phyloP scores from a whole-genome alignment of 306 rosid species.

The Lupinus albus region DNA sequence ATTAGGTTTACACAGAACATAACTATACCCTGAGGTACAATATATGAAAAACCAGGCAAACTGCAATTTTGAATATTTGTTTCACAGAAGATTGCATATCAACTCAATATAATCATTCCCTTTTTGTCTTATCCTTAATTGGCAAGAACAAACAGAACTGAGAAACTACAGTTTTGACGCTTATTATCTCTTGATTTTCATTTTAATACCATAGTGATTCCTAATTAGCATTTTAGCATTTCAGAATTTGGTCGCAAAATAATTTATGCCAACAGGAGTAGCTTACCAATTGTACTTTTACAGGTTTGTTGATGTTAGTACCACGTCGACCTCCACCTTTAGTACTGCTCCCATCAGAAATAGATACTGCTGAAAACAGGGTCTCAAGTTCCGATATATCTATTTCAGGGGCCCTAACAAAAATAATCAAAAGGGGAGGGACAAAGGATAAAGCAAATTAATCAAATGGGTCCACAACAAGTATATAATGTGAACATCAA shows the following conservation, averaged over 20 bases:
- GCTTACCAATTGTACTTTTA: constrained; percentile 93
- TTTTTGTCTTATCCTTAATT: constrained; percentile 28
- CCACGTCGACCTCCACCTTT: constrained; percentile 87
- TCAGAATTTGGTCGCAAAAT: constrained; percentile 11
- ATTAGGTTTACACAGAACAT: constrained; percentile 27
- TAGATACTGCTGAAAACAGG: constrained; percentile 89
- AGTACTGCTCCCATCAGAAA: constrained; percentile 64
- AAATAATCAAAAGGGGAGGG: constrained; percentile 25
- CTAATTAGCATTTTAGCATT: constrained; percentile 26
- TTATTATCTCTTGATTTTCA: constrained; percentile 20
- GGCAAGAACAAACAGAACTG: constrained; percentile 13
- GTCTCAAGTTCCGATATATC: constrained; percentile 97
- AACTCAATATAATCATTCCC: constrained; percentile 19
- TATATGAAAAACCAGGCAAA: constrained; percentile 28
- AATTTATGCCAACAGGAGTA: constrained; percentile 25
- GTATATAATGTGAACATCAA: constrained; percentile 17
- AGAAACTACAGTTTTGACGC: constrained; percentile 11
- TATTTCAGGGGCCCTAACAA: constrained; percentile 88
- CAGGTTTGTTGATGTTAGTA: constrained; percentile 84
- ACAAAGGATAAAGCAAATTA: constrained; percentile 28
- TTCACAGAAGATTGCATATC: constrained; percentile 13
- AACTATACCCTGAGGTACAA: constrained; percentile 24
- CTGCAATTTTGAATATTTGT: constrained; percentile 29
- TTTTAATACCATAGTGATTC: background rate
- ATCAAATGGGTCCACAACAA: constrained; percentile 7